These are phyloP conservation scores for Smittium culicis DNA, from an alignment of 371 early-diverging fungal genomes.

Conservation along the genomic window DNA sequence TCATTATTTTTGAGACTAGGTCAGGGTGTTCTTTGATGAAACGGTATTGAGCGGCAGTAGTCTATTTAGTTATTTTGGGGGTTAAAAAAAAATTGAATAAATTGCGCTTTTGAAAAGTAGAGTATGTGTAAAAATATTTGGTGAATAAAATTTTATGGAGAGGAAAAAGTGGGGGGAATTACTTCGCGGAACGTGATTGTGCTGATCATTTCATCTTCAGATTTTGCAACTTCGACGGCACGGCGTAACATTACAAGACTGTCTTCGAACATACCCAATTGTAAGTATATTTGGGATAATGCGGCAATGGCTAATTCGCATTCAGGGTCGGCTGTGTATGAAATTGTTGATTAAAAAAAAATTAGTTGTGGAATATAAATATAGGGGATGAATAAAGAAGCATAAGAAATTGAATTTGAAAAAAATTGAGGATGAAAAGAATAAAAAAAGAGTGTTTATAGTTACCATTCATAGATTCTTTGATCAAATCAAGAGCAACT, in stretches of 20 bases:
- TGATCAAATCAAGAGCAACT: conserved; percentile 61
- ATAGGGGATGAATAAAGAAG: background rate
- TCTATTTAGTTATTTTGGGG: no score
- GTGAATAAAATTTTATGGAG: background rate
- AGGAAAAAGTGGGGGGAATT: background rate
- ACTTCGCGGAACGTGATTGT: conserved; percentile 49
- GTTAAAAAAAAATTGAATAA: no score
- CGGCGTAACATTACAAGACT: conserved; percentile 70
- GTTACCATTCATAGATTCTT: conserved; percentile 43
- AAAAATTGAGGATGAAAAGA: background rate
- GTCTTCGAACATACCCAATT: conserved; percentile 69
- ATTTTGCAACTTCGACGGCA: conserved; percentile 71
- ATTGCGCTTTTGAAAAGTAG: no score
- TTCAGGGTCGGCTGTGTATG: conserved; percentile 77
- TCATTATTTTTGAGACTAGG: conserved; percentile 24
- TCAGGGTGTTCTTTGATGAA: conserved; percentile 35
- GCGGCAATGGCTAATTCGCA: conserved; percentile 92
- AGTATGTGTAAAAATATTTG: background rate
- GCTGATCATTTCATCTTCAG: conserved; percentile 77
- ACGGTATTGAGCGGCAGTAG: conserved; percentile 33
- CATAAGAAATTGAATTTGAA: background rate
- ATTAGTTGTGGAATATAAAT: no score
- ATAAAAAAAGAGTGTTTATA: background rate
- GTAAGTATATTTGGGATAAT: conserved; percentile 73
- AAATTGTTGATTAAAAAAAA: no score